A percentile compares a stretch with the other conserved stretches of the same genome.
phyloP scores from a whole-genome alignment of 345 rosid species.

The Aethionema arabicum region DNA sequence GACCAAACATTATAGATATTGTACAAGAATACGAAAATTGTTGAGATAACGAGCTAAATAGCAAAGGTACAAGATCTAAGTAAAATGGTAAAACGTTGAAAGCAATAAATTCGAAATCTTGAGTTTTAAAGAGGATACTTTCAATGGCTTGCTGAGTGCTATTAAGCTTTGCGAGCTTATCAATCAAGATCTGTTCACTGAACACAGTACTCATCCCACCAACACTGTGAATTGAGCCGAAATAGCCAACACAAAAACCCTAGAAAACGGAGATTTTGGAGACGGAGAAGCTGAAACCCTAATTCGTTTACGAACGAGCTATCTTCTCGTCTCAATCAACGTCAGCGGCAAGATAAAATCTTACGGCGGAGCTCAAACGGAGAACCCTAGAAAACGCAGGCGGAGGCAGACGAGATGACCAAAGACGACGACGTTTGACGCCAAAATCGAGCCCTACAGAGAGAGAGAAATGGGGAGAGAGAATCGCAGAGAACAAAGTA shows the following conservation, averaged over 20 bases:
- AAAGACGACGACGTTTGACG: slow-evolving; percentile 28
- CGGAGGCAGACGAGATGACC: slow-evolving; percentile 8
- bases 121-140: slow-evolving; percentile 58
- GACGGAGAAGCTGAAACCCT: slow-evolving; percentile 15
- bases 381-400: slow-evolving; percentile 33
- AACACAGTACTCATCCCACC: slow-evolving; percentile 89
- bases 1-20: slow-evolving; percentile 9
- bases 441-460: slow-evolving; percentile 1
- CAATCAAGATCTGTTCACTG: slow-evolving; percentile 90
- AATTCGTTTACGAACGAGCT: background rate
- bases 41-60: background rate
- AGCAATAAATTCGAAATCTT: slow-evolving; percentile 2
- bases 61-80: slow-evolving; percentile 23
- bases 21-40: background rate
- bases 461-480: background rate
- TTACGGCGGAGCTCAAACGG: slow-evolving; percentile 35
- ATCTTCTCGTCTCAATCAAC: too few species aligned
- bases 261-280: background rate
- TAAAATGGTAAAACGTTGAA: background rate
- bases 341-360: background rate
- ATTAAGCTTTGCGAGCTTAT: slow-evolving; percentile 96
- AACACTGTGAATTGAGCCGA: background rate
- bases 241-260: slow-evolving; percentile 1
- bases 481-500: slow-evolving; percentile 29
- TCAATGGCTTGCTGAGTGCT: slow-evolving; percentile 96